A percentile compares a stretch with the other conserved stretches of the same genome.
Conservation (phyloP, 441 rosid genomes). For the Euphorbia celastroides region DNA sequence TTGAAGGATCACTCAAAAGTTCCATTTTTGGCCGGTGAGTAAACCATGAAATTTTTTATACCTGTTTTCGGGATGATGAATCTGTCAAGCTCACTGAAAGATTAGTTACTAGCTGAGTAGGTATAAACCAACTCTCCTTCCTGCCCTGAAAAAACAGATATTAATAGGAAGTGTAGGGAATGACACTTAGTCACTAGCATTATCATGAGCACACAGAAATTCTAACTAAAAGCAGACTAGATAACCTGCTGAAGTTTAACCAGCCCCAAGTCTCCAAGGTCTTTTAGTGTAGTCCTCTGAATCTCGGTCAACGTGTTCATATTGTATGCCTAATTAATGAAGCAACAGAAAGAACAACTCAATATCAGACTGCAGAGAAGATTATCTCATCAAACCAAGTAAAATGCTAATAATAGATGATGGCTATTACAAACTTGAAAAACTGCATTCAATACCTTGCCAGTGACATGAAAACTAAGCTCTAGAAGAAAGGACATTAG, state of each 20-base stretch:
- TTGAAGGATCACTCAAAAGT: background rate
- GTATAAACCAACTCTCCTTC: constrained; percentile 96
- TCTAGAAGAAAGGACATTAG: constrained; percentile 89
- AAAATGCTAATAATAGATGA: background rate
- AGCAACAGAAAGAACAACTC: constrained; percentile 2
- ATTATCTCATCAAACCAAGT: background rate
- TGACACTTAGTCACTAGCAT: background rate
- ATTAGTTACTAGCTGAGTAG: constrained; percentile 84
- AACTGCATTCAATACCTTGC: constrained; percentile 50
- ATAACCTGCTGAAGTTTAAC: constrained; percentile 95
- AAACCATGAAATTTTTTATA: constrained; percentile 20
- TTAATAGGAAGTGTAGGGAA: constrained; percentile 6
- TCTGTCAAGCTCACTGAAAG: constrained; percentile 86
- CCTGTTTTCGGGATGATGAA: constrained; percentile 83
- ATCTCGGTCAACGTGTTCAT: constrained; percentile 69
- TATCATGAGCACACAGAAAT: constrained; percentile 5
- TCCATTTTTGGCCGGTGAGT: background rate
- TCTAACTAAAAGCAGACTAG: constrained; percentile 10
- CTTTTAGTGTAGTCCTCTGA: constrained; percentile 65
- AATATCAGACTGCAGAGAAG: constrained; percentile 1
- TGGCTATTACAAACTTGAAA: constrained; percentile 4
- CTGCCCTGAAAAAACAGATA: constrained; percentile 55
- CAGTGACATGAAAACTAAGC: constrained; percentile 92
- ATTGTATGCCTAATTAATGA: constrained; percentile 92
- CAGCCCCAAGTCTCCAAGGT: constrained; percentile 92